phyloP scores from a whole-genome alignment of 176 grass and related monocot species.

The Phragmites australis region DNA sequence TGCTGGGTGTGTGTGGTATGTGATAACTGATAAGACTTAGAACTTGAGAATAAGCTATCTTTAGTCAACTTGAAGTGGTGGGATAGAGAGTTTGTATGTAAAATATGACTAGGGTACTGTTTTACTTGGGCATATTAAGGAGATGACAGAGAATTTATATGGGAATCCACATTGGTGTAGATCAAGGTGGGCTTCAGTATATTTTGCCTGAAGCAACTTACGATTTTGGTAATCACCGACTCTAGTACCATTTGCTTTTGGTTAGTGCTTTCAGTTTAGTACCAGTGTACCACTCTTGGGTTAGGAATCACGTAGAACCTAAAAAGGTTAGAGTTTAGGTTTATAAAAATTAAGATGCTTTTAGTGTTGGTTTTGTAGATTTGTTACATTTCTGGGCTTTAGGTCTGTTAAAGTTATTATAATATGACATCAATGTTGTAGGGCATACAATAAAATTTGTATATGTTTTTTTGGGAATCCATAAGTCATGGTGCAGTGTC shows the following conservation, averaged over 20 bases:
- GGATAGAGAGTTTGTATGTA: background rate
- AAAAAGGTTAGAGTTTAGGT: background rate
- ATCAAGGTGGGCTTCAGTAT: background rate
- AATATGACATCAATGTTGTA: background rate
- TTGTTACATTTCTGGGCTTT: background rate
- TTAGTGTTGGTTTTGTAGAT: background rate
- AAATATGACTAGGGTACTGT: slow-evolving; percentile 16
- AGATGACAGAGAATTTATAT: background rate
- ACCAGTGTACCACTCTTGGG: background rate
- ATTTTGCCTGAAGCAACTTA: background rate
- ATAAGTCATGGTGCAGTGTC: background rate
- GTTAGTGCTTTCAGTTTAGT: slow-evolving; percentile 7
- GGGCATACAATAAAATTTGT: background rate
- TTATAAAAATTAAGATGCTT: background rate
- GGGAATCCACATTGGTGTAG: background rate
- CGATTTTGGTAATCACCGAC: background rate
- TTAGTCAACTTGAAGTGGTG: background rate
- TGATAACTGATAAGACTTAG: background rate
- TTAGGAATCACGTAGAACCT: background rate
- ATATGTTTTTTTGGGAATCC: background rate
- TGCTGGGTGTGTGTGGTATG: background rate
- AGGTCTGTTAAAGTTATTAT: background rate
- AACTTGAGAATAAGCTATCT: background rate
- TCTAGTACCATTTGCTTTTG: background rate
- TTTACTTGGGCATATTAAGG: slow-evolving; percentile 8